Percentiles rank a stretch among this genome's conserved stretches.
Conservation (phyloP, 768 basidiomycete species). For the Steccherinum ochraceum region DNA sequence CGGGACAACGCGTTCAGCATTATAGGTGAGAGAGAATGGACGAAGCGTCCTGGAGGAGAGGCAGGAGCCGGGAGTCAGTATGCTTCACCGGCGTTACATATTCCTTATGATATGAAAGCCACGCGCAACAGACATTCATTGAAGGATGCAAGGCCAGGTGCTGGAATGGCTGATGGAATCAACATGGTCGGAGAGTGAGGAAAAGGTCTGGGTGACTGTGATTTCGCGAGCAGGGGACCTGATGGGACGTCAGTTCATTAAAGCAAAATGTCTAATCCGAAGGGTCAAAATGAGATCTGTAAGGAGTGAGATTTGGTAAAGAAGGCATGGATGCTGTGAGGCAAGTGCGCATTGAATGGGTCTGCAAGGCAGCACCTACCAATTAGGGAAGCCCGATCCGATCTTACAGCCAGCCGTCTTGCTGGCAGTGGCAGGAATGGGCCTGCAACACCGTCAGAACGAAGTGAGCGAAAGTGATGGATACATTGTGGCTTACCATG, state of each 20-base stretch:
- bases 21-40: not conserved
- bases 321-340: not conserved
- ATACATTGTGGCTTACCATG: not conserved
- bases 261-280: not conserved
- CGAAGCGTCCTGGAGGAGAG: too few relatives aligned
- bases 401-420: not conserved
- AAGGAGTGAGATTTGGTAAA: not conserved
- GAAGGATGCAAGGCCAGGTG: not conserved
- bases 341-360: not conserved
- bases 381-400: not conserved
- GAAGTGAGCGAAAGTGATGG: too few relatives aligned
- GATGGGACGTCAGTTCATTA: not conserved
- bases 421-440: too few relatives aligned
- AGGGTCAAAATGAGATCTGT: too few relatives aligned
- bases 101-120: not conserved
- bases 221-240: not conserved
- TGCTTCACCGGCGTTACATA: not conserved
- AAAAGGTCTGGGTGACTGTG: not conserved
- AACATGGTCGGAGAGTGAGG: not conserved
- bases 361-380: not conserved
- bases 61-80: not conserved
- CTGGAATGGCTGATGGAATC: conserved; percentile 2
- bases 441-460: too few relatives aligned
- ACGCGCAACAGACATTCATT: not conserved
- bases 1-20: conserved; percentile 2